Conservation (phyloP, 768 basidiomycete species). For the Amylocystis lapponica region DNA sequence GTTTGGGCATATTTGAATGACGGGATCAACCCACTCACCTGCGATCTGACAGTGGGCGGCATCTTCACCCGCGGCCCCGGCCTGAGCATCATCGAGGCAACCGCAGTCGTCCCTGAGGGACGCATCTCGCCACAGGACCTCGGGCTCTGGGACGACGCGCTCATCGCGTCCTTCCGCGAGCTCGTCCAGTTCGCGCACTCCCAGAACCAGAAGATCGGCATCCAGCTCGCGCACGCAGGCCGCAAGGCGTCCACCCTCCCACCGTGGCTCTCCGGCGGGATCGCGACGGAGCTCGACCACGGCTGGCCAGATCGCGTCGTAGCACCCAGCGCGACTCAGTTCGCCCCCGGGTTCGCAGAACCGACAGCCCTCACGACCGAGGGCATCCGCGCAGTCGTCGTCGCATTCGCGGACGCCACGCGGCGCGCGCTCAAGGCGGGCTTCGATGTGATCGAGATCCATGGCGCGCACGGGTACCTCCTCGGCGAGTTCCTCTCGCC, state of each 20-base stretch:
- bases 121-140: constrained; percentile 55
- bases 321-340: constrained; percentile 35
- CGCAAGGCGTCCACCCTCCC: constrained; percentile 62
- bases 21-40: background rate
- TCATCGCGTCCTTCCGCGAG: constrained; percentile 38
- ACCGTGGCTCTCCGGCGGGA: constrained; percentile 54
- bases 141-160: constrained; percentile 60
- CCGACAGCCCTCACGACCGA: constrained; percentile 33
- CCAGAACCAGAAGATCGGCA: constrained; percentile 60
- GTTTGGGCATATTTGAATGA: no score
- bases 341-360: constrained; percentile 25
- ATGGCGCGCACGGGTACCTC: constrained; percentile 22
- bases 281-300: constrained; percentile 31
- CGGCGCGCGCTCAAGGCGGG: constrained; percentile 31
- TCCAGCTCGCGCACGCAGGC: constrained; percentile 74
- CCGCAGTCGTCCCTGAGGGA: constrained; percentile 50
- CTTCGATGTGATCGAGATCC: constrained; percentile 23
- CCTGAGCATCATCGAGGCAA: constrained; percentile 59
- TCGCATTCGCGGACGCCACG: constrained; percentile 30
- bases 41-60: constrained; percentile 40
- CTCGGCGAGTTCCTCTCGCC: constrained; percentile 35
- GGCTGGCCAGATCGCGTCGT: constrained; percentile 28
- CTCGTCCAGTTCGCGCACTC: constrained; percentile 68
- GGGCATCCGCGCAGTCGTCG: constrained; percentile 33
- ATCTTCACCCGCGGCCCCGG: constrained; percentile 51